Evolutionary conservation across 1,284 basidiomycete species (phyloP).

Genomic region (Sporisorium graminicola): DNA sequence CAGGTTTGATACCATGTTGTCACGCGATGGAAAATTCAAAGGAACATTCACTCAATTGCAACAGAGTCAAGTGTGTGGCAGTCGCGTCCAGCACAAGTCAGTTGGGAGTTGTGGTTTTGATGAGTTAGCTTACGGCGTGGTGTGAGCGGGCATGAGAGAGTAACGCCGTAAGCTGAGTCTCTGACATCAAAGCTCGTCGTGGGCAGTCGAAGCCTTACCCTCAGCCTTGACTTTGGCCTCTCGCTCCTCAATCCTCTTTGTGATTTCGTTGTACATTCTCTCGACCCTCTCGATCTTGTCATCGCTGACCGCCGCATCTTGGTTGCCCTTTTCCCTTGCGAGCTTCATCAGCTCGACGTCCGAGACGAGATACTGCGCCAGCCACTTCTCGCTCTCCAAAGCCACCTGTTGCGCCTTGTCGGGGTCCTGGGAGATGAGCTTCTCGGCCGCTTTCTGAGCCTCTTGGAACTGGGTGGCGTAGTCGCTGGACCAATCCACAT

Average conservation of each 20-base stretch:
- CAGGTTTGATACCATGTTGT: neutral
- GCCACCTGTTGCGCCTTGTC: slow-evolving; percentile 55
- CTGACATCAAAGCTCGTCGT: slow-evolving; percentile 40
- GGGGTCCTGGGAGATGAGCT: slow-evolving; percentile 46
- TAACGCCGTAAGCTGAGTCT: too few relatives aligned
- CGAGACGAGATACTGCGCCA: slow-evolving; percentile 48
- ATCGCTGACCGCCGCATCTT: slow-evolving; percentile 31
- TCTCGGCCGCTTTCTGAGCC: slow-evolving; percentile 52
- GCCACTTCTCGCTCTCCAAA: slow-evolving; percentile 57
- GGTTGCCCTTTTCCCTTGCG: slow-evolving; percentile 29
- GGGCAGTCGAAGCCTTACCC: neutral
- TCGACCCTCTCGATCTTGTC: slow-evolving; percentile 45
- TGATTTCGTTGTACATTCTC: slow-evolving; percentile 44
- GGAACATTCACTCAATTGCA: neutral
- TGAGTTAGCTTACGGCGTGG: too few relatives aligned
- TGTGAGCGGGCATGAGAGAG: too few relatives aligned
- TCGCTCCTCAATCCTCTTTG: slow-evolving; percentile 34
- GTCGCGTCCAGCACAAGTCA: neutral
- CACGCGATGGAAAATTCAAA: neutral
- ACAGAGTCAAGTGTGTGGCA: neutral
- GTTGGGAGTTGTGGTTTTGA: neutral
- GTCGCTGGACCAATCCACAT: slow-evolving; percentile 53
- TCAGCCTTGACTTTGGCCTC: slow-evolving; percentile 19
- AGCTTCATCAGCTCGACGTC: slow-evolving; percentile 58
- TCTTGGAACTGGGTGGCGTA: slow-evolving; percentile 47